These are phyloP conservation scores for Rhodotorula sp. DNA, from an alignment of 1,284 basidiomycete genomes.

Conservation along the genomic window DNA sequence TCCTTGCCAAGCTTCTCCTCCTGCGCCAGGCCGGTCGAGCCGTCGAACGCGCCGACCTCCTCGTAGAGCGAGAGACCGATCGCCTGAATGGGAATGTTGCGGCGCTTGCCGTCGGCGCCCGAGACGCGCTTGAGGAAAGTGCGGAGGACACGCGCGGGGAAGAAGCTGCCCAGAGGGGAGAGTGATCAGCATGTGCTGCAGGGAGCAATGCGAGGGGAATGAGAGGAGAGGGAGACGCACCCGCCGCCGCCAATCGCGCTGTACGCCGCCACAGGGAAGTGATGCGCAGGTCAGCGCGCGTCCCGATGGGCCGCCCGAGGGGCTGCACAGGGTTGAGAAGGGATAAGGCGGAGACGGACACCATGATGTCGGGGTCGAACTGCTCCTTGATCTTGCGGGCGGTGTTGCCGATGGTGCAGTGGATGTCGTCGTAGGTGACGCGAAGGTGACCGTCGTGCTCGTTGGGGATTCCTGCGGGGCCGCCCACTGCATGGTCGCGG, in stretches of 20 bases:
- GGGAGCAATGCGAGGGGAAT: slow-evolving; percentile 15
- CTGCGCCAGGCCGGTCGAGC: slow-evolving; percentile 18
- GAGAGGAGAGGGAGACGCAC: slow-evolving; percentile 49
- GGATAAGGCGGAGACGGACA: slow-evolving; percentile 6
- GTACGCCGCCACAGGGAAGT: neutral
- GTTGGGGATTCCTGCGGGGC: slow-evolving; percentile 1
- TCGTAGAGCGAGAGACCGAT: slow-evolving; percentile 93
- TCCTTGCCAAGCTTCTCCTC: slow-evolving; percentile 74
- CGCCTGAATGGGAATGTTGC: slow-evolving; percentile 81
- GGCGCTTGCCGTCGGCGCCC: slow-evolving; percentile 61
- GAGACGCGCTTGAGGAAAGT: slow-evolving; percentile 73
- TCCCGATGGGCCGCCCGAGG: neutral
- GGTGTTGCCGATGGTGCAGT: slow-evolving; percentile 64
- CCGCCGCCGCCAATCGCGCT: slow-evolving; percentile 42
- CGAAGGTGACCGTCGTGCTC: slow-evolving; percentile 35
- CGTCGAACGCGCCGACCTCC: slow-evolving; percentile 41
- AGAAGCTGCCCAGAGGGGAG: slow-evolving; percentile 66
- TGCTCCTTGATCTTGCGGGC: slow-evolving; percentile 64
- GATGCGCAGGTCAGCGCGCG: neutral
- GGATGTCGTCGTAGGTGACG: slow-evolving; percentile 64
- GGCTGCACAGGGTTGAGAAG: neutral
- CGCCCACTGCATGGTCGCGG: slow-evolving; percentile 3
- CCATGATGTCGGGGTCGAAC: slow-evolving; percentile 63
- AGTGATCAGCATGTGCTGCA: neutral
- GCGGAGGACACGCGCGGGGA: slow-evolving; percentile 88